These are phyloP conservation scores for Mayamaea pseudoterrestris DNA, from an alignment of 108 stramenopile species.

Conservation along the genomic window DNA sequence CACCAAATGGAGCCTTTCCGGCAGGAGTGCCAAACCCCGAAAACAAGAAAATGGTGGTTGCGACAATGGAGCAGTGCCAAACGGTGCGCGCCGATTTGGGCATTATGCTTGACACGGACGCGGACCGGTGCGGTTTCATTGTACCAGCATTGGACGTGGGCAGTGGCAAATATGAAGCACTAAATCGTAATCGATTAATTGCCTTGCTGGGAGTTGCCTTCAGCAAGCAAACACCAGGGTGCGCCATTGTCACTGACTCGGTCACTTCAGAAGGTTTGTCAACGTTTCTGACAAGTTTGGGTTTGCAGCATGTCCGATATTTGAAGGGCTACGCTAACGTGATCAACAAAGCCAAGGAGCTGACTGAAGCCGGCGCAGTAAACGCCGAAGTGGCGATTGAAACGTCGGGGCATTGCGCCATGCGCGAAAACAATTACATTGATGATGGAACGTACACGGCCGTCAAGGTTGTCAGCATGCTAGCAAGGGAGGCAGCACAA, in stretches of 20 bases:
- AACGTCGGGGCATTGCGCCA: conserved; percentile 73
- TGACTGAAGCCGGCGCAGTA: conserved; percentile 43
- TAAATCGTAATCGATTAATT: conserved; percentile 75
- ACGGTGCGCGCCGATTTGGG: conserved; percentile 58
- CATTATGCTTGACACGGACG: conserved; percentile 81
- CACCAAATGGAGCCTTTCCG: conserved; percentile 53
- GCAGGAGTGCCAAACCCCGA: conserved; percentile 78
- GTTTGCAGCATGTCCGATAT: conserved; percentile 55
- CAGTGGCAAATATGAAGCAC: conserved; percentile 31
- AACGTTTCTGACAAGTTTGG: conserved; percentile 42
- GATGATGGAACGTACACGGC: conserved; percentile 88
- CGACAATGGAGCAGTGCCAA: conserved; percentile 44
- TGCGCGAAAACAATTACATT: conserved; percentile 64
- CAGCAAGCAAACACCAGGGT: conserved; percentile 34
- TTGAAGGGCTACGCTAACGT: conserved; percentile 80
- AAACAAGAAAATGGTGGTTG: conserved; percentile 43
- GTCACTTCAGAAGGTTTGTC: conserved; percentile 65
- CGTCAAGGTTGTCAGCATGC: conserved; percentile 45
- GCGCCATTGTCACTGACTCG: conserved; percentile 67
- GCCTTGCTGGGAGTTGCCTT: conserved; percentile 65
- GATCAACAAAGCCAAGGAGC: conserved; percentile 56
- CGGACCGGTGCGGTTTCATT: conserved; percentile 75
- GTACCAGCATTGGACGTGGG: conserved; percentile 7
- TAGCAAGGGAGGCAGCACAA: conserved; percentile 15
- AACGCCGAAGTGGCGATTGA: conserved; percentile 76